Evolutionary conservation across 345 rosid genomes (phyloP).

Genomic region (Cochlearia excelsa): DNA sequence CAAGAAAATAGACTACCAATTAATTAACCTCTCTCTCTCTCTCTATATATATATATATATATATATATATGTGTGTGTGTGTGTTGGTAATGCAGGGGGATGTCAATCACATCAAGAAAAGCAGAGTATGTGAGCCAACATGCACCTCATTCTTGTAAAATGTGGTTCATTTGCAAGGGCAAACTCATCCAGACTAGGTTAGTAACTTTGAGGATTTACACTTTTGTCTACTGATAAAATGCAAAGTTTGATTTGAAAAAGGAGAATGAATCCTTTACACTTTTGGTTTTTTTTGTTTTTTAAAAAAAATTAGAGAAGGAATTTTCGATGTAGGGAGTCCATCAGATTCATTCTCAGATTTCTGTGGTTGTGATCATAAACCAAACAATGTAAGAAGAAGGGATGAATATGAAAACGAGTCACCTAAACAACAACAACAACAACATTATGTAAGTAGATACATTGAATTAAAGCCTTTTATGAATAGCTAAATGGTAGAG

Average conservation of each 20-base stretch:
- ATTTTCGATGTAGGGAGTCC: conserved; percentile 4
- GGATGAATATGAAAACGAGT: not conserved
- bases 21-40: conserved; percentile 18
- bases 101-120: conserved; percentile 68
- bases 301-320: conserved; percentile 23
- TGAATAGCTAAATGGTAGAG: no score
- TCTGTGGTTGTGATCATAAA: conserved; percentile 1
- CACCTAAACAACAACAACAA: not conserved
- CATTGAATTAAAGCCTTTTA: not conserved
- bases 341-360: conserved; percentile 12
- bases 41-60: no score
- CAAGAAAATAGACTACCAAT: not conserved
- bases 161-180: conserved; percentile 73
- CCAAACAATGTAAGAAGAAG: conserved; percentile 14
- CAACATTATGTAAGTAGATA: conserved; percentile 22
- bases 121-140: conserved; percentile 48
- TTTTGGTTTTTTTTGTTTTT: not conserved
- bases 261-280: no score
- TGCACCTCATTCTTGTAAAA: conserved; percentile 63
- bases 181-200: conserved; percentile 52
- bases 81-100: conserved; percentile 50
- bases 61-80: no score
- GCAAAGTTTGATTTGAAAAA: not conserved
- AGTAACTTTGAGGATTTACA: conserved; percentile 6
- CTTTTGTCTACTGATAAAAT: not conserved